Conservation (phyloP, 2,329 filamentous ascomycete species). For the Alternaria panax region DNA sequence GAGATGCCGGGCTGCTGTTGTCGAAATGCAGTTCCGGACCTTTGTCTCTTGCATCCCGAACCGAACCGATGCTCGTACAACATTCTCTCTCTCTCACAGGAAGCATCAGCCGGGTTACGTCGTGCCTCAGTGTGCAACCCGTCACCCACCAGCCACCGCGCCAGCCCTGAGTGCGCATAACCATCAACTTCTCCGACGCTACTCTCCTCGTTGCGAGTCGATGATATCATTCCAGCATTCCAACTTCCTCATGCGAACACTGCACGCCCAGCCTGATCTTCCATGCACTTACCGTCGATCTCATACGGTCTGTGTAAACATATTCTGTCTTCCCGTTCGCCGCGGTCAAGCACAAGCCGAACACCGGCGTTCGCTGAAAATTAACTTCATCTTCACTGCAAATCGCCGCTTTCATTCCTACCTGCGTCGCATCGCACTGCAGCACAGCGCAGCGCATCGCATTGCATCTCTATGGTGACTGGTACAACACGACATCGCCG, state of each 20-base stretch:
- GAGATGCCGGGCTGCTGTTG: background rate
- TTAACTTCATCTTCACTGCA: background rate
- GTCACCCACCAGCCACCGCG: background rate
- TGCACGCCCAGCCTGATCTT: background rate
- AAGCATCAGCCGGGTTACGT: background rate
- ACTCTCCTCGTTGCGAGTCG: background rate
- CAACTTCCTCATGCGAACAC: background rate
- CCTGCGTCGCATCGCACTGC: background rate
- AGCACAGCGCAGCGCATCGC: slow-evolving; percentile 1
- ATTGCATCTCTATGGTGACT: background rate
- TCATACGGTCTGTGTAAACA: slow-evolving; percentile 4
- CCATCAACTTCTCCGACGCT: background rate
- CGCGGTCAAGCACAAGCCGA: background rate
- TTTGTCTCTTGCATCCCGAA: background rate
- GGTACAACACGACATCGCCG: background rate
- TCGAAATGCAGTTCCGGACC: background rate
- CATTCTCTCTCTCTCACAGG: background rate
- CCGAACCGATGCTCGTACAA: background rate
- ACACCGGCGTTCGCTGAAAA: background rate
- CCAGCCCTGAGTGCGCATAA: background rate
- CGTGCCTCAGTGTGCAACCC: background rate
- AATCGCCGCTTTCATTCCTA: background rate
- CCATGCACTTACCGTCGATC: background rate
- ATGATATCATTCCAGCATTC: background rate
- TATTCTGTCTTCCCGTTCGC: background rate